These are phyloP conservation scores for Cordyceps farinosa DNA, from an alignment of 2,329 filamentous ascomycete genomes.

Conservation along the genomic window DNA sequence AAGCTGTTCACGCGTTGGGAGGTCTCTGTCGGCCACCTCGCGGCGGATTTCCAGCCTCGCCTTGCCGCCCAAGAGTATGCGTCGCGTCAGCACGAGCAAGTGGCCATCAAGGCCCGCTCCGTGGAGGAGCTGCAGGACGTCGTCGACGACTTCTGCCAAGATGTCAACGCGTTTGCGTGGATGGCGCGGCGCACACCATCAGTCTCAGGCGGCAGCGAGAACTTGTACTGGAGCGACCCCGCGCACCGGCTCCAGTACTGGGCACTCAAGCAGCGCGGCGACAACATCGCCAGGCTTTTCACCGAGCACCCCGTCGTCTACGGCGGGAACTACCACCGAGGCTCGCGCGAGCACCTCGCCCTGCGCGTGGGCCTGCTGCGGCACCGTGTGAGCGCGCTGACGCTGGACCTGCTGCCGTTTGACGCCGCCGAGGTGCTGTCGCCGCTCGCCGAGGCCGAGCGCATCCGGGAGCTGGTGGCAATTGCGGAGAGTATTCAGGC, in stretches of 20 bases:
- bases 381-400: conserved; percentile 15
- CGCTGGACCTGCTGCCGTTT: conserved; percentile 2
- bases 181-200: conserved; percentile 7
- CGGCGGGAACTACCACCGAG: neutral
- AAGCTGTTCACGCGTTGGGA: conserved; percentile 25
- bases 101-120: conserved; percentile 18
- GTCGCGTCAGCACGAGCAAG: conserved; percentile 20
- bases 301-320: conserved; percentile 10
- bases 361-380: conserved; percentile 17
- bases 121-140: conserved; percentile 21
- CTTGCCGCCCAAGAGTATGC: conserved; percentile 22
- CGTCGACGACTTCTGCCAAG: conserved; percentile 25
- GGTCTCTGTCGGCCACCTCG: conserved; percentile 22
- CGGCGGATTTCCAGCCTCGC: conserved; percentile 22
- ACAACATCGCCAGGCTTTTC: conserved; percentile 19
- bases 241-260: conserved; percentile 22
- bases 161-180: conserved; percentile 24
- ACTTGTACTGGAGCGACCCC: conserved; percentile 20
- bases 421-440: neutral
- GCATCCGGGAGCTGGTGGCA: conserved; percentile 17
- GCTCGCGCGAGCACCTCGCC: conserved; percentile 13
- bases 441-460: conserved; percentile 7
- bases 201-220: conserved; percentile 13
- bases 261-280: conserved; percentile 21
- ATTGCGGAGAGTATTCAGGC: conserved; percentile 17